Percentiles rank a stretch among this genome's conserved stretches.
These are phyloP conservation scores for Amoebophrya sp. DNA, from an alignment of 169 alveolate species.

Conservation along the genomic window DNA sequence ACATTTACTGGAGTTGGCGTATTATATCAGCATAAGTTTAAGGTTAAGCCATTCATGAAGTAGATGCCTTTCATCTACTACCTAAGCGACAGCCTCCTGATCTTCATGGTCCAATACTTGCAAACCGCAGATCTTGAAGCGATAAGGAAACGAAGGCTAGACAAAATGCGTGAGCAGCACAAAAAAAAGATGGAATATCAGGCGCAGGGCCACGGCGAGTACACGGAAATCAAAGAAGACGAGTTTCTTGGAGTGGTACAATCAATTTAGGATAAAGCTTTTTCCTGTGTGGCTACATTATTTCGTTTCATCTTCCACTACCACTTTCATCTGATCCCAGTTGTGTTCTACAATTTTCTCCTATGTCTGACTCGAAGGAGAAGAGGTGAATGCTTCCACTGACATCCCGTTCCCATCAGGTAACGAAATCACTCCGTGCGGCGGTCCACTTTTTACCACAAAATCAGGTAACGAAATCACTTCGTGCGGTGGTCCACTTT, in stretches of 20 bases:
- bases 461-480: neutral
- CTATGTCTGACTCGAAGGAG: too few relatives aligned
- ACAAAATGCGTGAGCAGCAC: neutral
- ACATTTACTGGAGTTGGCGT: too few relatives aligned
- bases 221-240: constrained; percentile 20
- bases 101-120: too few relatives aligned
- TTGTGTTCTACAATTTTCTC: too few relatives aligned
- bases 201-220: constrained; percentile 8
- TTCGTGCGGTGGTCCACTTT: neutral
- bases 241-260: neutral
- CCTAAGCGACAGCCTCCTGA: too few relatives aligned
- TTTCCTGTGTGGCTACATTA: neutral
- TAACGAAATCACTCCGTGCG: neutral
- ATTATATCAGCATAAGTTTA: too few relatives aligned
- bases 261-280: neutral
- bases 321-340: too few relatives aligned
- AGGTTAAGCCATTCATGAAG: too few relatives aligned
- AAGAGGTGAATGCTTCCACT: too few relatives aligned
- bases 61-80: too few relatives aligned
- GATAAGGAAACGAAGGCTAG: neutral
- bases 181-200: neutral
- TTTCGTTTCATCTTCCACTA: too few relatives aligned
- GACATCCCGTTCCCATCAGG: too few relatives aligned
- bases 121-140: neutral
- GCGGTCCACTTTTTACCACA: neutral